A percentile compares a stretch with the other conserved stretches of the same genome.
phyloP scores from a whole-genome alignment of 352 stramenopile genomes.

The Phytophthora constricta region DNA sequence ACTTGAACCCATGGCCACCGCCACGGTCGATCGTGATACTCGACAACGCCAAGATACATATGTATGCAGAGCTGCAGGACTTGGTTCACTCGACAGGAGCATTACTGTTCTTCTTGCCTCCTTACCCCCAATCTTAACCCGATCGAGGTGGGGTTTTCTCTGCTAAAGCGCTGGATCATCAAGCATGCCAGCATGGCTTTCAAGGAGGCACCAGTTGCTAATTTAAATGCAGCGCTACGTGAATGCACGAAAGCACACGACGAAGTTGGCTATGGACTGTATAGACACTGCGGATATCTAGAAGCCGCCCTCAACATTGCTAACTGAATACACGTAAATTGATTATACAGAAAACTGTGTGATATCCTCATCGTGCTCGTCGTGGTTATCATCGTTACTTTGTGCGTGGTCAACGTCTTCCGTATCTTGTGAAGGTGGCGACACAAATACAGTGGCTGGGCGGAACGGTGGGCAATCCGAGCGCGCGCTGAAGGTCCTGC shows the following conservation, averaged over 20 bases:
- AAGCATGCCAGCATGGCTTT: conserved; percentile 23
- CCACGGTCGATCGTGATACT: background rate
- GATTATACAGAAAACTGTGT: too few relatives aligned
- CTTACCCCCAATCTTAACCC: conserved; percentile 36
- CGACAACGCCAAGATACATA: background rate
- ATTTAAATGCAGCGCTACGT: conserved; percentile 4
- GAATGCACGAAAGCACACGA: conserved; percentile 12
- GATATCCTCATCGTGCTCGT: too few relatives aligned
- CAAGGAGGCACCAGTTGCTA: conserved; percentile 3
- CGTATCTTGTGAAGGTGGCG: conserved; percentile 1
- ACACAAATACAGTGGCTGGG: background rate
- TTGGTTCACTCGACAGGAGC: conserved; percentile 13
- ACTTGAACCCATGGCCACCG: conserved; percentile 8
- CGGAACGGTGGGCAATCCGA: conserved; percentile 12
- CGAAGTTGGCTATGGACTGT: conserved; percentile 4
- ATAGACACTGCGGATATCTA: conserved; percentile 21
- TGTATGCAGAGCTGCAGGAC: conserved; percentile 14
- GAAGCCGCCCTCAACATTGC: conserved; percentile 1
- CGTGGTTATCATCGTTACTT: conserved; percentile 4
- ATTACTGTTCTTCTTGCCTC: conserved; percentile 26
- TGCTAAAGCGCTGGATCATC: conserved; percentile 32
- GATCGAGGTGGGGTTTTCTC: conserved; percentile 29
- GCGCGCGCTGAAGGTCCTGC: background rate
- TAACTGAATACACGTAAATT: too few relatives aligned
- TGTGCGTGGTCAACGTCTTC: conserved; percentile 6